Evolutionary conservation across 768 basidiomycete genomes (phyloP).

Genomic region (Crucibulum laeve): DNA sequence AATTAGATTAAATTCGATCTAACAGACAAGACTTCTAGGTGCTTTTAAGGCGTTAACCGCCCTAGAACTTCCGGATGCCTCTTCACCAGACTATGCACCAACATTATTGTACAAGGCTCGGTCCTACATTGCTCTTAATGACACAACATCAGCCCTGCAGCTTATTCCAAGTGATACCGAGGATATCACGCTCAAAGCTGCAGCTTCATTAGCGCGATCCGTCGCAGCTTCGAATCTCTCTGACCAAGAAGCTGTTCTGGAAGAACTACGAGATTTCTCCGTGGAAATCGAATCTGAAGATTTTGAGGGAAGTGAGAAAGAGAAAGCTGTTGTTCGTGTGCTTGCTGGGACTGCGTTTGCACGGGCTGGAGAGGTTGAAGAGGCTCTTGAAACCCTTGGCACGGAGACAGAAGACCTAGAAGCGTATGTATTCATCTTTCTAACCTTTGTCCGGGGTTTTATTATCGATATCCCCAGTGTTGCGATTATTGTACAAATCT

Average conservation of each 20-base stretch:
- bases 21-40: constrained; percentile 29
- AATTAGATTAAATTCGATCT: background rate
- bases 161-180: constrained; percentile 56
- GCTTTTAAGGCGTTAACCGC: constrained; percentile 64
- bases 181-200: constrained; percentile 66
- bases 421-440: constrained; percentile 57
- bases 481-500: constrained; percentile 79
- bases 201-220: constrained; percentile 70
- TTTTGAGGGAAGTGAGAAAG: constrained; percentile 57
- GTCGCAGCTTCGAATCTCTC: constrained; percentile 38
- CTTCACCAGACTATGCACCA: constrained; percentile 60
- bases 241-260: constrained; percentile 58
- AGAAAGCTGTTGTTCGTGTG: constrained; percentile 72
- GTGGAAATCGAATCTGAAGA: constrained; percentile 86
- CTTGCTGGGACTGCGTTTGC: constrained; percentile 87
- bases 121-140: constrained; percentile 66
- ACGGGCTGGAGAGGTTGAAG: constrained; percentile 81
- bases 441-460: background rate
- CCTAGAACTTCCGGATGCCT: constrained; percentile 50
- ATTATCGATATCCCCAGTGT: constrained; percentile 42
- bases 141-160: constrained; percentile 50
- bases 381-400: constrained; percentile 86
- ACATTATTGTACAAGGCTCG: constrained; percentile 77
- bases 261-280: constrained; percentile 79
- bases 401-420: constrained; percentile 77